These are phyloP conservation scores for Aspergillus sp. DNA, from an alignment of 2,329 filamentous ascomycete species.

Conservation along the genomic window DNA sequence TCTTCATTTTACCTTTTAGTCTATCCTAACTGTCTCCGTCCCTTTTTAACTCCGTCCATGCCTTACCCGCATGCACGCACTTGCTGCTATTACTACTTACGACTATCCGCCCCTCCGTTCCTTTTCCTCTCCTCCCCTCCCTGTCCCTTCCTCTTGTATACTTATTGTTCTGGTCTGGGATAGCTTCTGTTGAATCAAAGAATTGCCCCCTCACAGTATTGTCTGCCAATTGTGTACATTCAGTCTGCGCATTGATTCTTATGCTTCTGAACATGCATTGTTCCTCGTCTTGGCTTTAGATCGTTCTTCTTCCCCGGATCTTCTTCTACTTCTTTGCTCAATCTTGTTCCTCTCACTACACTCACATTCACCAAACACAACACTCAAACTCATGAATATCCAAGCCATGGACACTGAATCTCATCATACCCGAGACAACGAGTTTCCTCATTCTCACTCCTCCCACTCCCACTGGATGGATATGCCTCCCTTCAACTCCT, in stretches of 20 bases:
- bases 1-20: not conserved
- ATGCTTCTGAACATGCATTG: slow-evolving; percentile 45
- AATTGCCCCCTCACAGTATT: slow-evolving; percentile 7
- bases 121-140: slow-evolving; percentile 3
- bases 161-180: slow-evolving; percentile 5
- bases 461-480: slow-evolving; percentile 45
- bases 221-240: slow-evolving; percentile 15
- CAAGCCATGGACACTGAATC: slow-evolving; percentile 43
- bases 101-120: not conserved
- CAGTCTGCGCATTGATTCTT: slow-evolving; percentile 38
- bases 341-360: slow-evolving; percentile 1
- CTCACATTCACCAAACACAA: not conserved
- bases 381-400: slow-evolving; percentile 40
- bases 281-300: slow-evolving; percentile 42
- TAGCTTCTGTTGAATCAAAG: slow-evolving; percentile 8
- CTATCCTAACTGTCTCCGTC: slow-evolving; percentile 12
- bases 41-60: slow-evolving; percentile 24
- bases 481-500: slow-evolving; percentile 42
- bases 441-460: slow-evolving; percentile 42
- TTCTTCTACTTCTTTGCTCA: not conserved
- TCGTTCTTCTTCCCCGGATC: not conserved
- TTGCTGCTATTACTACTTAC: too few relatives aligned
- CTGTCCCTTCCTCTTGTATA: slow-evolving; percentile 6
- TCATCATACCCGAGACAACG: slow-evolving; percentile 35
- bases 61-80: slow-evolving; percentile 20